These are phyloP conservation scores for Hanseniaspora vineae DNA, from an alignment of 805 yeast genomes.

Conservation along the genomic window DNA sequence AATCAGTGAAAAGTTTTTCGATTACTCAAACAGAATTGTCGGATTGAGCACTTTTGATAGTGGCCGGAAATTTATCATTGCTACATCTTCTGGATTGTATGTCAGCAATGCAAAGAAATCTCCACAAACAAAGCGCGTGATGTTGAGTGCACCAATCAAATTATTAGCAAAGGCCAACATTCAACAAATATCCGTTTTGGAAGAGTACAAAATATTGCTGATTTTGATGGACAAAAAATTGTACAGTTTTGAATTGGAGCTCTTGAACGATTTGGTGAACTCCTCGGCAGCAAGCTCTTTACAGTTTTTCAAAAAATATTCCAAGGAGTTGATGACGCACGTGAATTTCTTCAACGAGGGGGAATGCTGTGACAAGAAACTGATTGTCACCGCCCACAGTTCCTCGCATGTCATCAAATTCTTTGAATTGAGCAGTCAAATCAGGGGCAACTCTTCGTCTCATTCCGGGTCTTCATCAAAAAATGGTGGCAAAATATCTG, in stretches of 20 bases:
- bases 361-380: constrained; percentile 75
- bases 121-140: constrained; percentile 35
- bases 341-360: constrained; percentile 88
- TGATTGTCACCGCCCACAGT: constrained; percentile 83
- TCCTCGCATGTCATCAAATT: constrained; percentile 70
- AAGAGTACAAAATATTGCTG: constrained; percentile 75
- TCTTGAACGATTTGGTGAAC: constrained; percentile 26
- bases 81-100: constrained; percentile 86
- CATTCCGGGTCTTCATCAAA: not conserved
- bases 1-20: constrained; percentile 64
- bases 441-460: constrained; percentile 13
- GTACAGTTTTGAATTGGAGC: constrained; percentile 66
- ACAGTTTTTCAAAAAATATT: constrained; percentile 41
- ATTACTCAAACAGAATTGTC: constrained; percentile 61
- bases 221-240: constrained; percentile 73
- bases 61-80: constrained; percentile 79
- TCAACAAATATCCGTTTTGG: constrained; percentile 81
- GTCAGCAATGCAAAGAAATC: constrained; percentile 42
- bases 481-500: too few relatives aligned
- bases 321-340: constrained; percentile 74
- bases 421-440: constrained; percentile 82
- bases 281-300: constrained; percentile 18
- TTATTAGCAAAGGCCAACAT: constrained; percentile 65
- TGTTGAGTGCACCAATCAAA: constrained; percentile 60
- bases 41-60: constrained; percentile 93